Evolutionary conservation across 192 early-diverging fungal genomes (phyloP), one percentile per base, ranked within the genome.

Genomic region (Cladochytrium replicatum): DNA sequence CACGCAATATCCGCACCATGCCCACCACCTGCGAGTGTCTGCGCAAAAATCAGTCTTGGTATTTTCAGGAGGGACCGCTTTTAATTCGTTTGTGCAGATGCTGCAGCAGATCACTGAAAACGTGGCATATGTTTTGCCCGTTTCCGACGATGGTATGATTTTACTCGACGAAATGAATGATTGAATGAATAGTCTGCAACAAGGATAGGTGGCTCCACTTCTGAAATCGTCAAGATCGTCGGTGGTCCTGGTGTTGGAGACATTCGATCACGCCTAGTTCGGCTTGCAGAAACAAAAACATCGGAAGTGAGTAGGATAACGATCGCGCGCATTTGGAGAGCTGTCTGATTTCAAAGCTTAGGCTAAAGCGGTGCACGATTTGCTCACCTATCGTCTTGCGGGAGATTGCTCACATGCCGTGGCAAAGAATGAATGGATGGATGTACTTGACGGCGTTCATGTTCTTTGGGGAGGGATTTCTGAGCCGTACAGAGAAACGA

Each of bases 181-280:
- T 9, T n/a, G 4, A 32, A 28, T 6, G 42, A 21, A 2, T 13
- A n/a, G 15, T 26, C 9, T 15, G n/a, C n/a, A 5, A 19, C 22
- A 4, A 40, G 9, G 3, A 19, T 29, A 40, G 53, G 60, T n/a
- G 65, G 60, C 34, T 66, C 58, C 13, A 71, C 57, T 4, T 53
- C 58, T 15, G 83, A 85, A 48, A 77, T 87, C 19, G 59, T 87
- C 25, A 72, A 81, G 46, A 78, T 84, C 23, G 59, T 87, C 5
- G 85, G 82, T 23, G 85, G 85, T 4, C 85, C 85, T 4, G 78
- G 72, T 25, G 84, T 87, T 57, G 85, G 85, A 24, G 85, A 85
- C 58, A 67, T 85, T 32, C 66, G 84, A 6, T 81, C 77, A 6
- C 47, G 84, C 11, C 30, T 84, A 6, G 74, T 80, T 39, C 67